Percentiles rank a stretch among this genome's conserved stretches.
Conservation (phyloP, 2,329 filamentous ascomycete genomes). For the Ophiostoma angusticollis region DNA sequence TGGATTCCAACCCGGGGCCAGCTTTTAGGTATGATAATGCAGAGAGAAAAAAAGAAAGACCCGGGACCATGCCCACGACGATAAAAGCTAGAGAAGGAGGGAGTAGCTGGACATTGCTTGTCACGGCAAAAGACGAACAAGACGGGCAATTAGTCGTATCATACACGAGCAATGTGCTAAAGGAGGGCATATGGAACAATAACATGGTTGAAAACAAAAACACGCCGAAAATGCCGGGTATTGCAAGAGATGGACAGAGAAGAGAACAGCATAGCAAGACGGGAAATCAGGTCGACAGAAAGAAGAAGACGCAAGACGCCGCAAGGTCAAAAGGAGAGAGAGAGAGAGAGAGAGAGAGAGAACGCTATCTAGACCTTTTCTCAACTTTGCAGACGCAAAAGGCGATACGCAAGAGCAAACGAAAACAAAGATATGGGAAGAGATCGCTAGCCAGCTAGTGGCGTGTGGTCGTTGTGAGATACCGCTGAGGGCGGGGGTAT, state of each 20-base stretch:
- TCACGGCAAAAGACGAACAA: not conserved
- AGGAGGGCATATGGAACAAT: slow-evolving; percentile 6
- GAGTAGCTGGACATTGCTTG: too few species aligned
- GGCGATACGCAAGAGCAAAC: not conserved
- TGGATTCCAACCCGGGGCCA: slow-evolving; percentile 11
- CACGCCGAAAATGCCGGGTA: slow-evolving; percentile 8
- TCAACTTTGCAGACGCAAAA: too few species aligned
- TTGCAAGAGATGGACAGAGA: not conserved
- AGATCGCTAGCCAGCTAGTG: slow-evolving; percentile 1
- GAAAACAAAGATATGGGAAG: not conserved
- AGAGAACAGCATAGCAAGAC: not conserved
- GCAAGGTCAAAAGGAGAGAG: not conserved
- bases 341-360: not conserved
- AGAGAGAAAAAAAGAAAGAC: slow-evolving; percentile 2
- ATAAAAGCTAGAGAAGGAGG: not conserved
- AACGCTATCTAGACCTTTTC: not conserved
- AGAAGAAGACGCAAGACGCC: not conserved
- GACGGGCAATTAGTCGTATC: not conserved
- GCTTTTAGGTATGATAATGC: slow-evolving; percentile 7
- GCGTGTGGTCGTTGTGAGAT: not conserved
- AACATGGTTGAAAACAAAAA: not conserved
- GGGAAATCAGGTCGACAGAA: not conserved
- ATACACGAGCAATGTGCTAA: slow-evolving; percentile 3
- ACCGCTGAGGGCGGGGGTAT: slow-evolving; percentile 6
- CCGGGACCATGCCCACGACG: slow-evolving; percentile 2